Evolutionary conservation across 106 monocot species (phyloP).

Genomic region (Chionographis japonica): DNA sequence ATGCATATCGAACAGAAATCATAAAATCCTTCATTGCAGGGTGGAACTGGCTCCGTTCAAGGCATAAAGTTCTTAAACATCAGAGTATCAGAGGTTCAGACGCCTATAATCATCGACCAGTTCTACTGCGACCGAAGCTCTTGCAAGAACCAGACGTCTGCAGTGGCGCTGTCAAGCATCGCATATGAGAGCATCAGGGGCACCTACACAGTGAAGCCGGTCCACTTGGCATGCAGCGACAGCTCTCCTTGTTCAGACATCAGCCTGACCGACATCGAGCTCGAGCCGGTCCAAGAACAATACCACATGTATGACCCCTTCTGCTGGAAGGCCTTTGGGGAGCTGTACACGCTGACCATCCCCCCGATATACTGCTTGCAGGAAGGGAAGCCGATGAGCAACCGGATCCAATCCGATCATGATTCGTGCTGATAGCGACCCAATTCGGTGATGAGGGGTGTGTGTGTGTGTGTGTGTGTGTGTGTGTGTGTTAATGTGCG

Average conservation of each 20-base stretch:
- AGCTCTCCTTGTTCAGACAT: constrained; percentile 70
- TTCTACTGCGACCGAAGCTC: constrained; percentile 75
- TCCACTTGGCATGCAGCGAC: constrained; percentile 93
- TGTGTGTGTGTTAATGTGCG: constrained; percentile 22
- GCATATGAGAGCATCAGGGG: constrained; percentile 76
- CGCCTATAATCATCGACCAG: constrained; percentile 84
- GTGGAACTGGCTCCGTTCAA: constrained; percentile 76
- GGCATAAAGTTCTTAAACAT: constrained; percentile 77
- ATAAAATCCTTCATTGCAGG: constrained; percentile 38
- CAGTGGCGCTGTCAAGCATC: constrained; percentile 66
- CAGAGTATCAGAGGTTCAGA: constrained; percentile 72
- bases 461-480: constrained; percentile 4
- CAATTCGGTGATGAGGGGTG: background rate
- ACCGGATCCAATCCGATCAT: constrained; percentile 44
- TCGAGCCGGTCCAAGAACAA: constrained; percentile 50
- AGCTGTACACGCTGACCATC: constrained; percentile 45
- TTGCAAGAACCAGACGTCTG: constrained; percentile 78
- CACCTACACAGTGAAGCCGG: constrained; percentile 78
- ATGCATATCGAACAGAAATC: background rate
- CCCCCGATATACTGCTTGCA: constrained; percentile 74
- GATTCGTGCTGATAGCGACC: constrained; percentile 47
- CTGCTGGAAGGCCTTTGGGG: constrained; percentile 82
- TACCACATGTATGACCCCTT: constrained; percentile 73
- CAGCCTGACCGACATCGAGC: constrained; percentile 50
- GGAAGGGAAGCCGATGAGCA: constrained; percentile 71